Base-by-base conservation (phyloP, 2,329 filamentous ascomycete genomes). In the Clarireedia homoeocarpa region DNA sequence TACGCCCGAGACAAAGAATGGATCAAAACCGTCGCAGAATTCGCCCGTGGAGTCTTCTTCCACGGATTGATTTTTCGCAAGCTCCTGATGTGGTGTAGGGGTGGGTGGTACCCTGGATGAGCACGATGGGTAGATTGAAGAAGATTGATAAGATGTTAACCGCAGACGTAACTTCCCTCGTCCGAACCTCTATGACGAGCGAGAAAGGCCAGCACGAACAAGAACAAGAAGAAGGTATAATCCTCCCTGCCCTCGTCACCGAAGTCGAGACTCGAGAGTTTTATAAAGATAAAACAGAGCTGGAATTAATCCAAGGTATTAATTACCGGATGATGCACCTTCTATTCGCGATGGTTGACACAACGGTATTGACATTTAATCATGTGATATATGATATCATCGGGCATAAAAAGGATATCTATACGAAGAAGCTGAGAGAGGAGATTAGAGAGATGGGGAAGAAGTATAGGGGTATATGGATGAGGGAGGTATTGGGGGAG, bases 381-480 rank as follows among this genome's bases (percentile, higher is more conserved):
- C 51, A 53, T 24, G 20, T 53, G 3, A 17, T 53, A 9, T 53
- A 53, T 46, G 51, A 53, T 47, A 30, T 53, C n/a, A 14, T 53
- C 24, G 51, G 51, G 15, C 27, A 46, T 24, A 6, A n/a, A 5
- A 46, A 46, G 9, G 26, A 53, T 4, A 10, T 53, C 2, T 53
- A 46, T 47, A 39, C 26, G 20, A 40, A 38, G 14, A 39, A 26
- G 12, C 34, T 53, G 40, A 46, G 51, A 12, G 34, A 23, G 40
- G 51, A 53, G 20, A 53, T 53, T 46, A n/a, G 51, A 46, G 39
- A 46, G 17, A 30, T 7, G 4, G 30, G 20, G 27, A 47, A 46
- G 40, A 53, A 17, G 20, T 46, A 34, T 38, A 39, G 27, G 2
- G 51, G 40, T 2, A 26, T 53, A 6, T 53, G 51, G 51, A 53